phyloP scores from a whole-genome alignment of 83 land plant genomes.

The Isoetes engelmannii region DNA sequence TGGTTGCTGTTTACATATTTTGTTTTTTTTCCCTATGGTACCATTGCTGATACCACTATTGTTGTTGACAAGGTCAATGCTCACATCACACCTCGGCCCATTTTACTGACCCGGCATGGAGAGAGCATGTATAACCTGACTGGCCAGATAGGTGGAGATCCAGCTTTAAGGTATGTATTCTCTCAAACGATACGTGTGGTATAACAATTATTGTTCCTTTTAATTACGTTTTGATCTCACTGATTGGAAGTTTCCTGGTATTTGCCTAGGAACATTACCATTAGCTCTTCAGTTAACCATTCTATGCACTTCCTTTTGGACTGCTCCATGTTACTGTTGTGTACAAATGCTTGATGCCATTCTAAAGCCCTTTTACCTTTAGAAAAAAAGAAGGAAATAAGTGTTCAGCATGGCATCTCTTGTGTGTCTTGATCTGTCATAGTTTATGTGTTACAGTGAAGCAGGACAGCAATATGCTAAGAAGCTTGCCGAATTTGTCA shows the following conservation, averaged over 20 bases:
- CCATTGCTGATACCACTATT: neutral
- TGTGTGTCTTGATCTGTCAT: neutral
- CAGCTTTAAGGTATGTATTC: slow-evolving; percentile 58
- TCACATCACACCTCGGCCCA: slow-evolving; percentile 95
- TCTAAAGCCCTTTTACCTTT: too few relatives aligned
- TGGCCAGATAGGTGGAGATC: slow-evolving; percentile 95
- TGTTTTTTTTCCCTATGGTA: neutral
- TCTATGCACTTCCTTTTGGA: neutral
- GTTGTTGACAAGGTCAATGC: slow-evolving; percentile 66
- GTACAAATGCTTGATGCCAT: too few relatives aligned
- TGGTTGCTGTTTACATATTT: neutral
- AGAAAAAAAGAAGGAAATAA: too few relatives aligned
- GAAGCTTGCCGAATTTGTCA: slow-evolving; percentile 84
- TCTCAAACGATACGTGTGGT: neutral
- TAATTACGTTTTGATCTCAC: neutral
- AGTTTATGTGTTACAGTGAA: slow-evolving; percentile 46
- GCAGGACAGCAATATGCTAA: slow-evolving; percentile 79
- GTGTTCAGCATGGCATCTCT: too few relatives aligned
- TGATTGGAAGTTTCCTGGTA: too few relatives aligned
- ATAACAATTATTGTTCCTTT: neutral
- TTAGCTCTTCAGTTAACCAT: too few relatives aligned
- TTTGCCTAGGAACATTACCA: too few relatives aligned
- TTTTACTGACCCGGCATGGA: slow-evolving; percentile 91
- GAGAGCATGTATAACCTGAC: slow-evolving; percentile 87
- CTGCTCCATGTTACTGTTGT: neutral